These are phyloP conservation scores for Pecoramyces ruminantium DNA, from an alignment of 192 early-diverging fungal genomes.

Conservation along the genomic window DNA sequence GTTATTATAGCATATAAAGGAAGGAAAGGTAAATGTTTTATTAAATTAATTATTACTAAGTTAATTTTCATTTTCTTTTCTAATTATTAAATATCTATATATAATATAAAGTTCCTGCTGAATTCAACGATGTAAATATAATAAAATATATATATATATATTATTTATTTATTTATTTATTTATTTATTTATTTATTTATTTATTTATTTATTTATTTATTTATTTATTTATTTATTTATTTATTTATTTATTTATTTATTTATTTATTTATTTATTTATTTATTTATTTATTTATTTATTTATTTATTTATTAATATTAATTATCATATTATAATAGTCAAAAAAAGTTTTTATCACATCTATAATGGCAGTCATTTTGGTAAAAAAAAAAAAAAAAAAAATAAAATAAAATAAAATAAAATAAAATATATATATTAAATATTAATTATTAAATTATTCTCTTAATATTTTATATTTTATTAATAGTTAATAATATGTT, in stretches of 20 bases:
- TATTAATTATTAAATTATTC: background rate
- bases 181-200: too few relatives aligned
- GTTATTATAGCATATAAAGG: background rate
- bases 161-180: too few relatives aligned
- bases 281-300: too few relatives aligned
- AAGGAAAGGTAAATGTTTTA: background rate
- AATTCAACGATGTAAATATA: background rate
- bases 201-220: too few relatives aligned
- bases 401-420: too few relatives aligned
- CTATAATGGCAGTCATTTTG: background rate
- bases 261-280: too few relatives aligned
- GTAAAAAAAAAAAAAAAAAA: background rate
- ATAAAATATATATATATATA: too few relatives aligned
- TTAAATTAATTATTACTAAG: background rate
- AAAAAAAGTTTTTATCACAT: background rate
- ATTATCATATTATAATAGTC: background rate
- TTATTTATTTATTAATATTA: too few relatives aligned
- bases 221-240: too few relatives aligned
- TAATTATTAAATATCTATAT: too few relatives aligned
- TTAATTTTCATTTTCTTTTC: too few relatives aligned
- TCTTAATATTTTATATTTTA: background rate
- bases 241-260: too few relatives aligned
- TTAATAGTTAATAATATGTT: background rate
- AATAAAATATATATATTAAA: background rate
- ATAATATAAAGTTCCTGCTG: background rate